phyloP scores from a whole-genome alignment of 2,329 filamentous ascomycete genomes.

The Beauveria varroae region DNA sequence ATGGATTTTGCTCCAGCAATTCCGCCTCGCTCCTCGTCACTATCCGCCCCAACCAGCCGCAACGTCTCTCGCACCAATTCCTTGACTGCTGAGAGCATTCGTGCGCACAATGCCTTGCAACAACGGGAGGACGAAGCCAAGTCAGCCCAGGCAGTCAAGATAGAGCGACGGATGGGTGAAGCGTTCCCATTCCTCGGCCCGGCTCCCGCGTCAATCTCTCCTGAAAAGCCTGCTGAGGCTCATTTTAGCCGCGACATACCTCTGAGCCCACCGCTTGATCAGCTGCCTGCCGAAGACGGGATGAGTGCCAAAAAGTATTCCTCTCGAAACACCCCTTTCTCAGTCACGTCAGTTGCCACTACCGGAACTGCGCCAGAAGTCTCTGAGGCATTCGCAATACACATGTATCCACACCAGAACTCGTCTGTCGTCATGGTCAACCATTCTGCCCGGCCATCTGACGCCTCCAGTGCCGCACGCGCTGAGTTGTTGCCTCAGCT shows the following conservation, averaged over 20 bases:
- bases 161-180: constrained; percentile 17
- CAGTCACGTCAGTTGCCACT: constrained; percentile 53
- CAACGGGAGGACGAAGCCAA: constrained; percentile 16
- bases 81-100: constrained; percentile 50
- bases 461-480: constrained; percentile 29
- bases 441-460: constrained; percentile 44
- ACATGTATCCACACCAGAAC: constrained; percentile 57
- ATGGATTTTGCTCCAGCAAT: constrained; percentile 54
- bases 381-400: constrained; percentile 55
- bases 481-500: constrained; percentile 21
- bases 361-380: constrained; percentile 54
- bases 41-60: constrained; percentile 55
- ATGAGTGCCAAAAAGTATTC: constrained; percentile 46
- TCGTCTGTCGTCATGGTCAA: constrained; percentile 55
- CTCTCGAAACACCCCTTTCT: constrained; percentile 55
- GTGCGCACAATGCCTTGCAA: constrained; percentile 42
- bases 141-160: constrained; percentile 13
- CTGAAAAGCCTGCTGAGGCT: background rate
- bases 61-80: constrained; percentile 48
- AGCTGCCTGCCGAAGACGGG: constrained; percentile 43
- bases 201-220: background rate
- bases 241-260: constrained; percentile 20
- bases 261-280: constrained; percentile 26
- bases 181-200: background rate
- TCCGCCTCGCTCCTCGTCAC: constrained; percentile 49